A percentile compares a stretch with the other conserved stretches of the same genome.
Conservation (phyloP, 208 protist species). For the Strigomonas culicis region DNA sequence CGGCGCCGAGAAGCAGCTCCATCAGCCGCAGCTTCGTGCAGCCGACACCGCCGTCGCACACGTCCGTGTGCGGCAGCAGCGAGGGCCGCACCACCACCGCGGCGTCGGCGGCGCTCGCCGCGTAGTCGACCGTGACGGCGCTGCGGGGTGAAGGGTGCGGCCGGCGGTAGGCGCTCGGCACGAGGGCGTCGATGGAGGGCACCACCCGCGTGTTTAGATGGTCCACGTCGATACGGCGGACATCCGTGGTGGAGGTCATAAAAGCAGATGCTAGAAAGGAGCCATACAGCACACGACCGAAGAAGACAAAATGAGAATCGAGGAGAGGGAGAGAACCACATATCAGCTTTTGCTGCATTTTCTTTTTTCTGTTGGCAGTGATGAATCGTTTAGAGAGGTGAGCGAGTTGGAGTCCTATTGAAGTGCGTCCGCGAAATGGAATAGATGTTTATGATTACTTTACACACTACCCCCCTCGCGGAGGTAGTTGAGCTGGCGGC, state of each 20-base stretch:
- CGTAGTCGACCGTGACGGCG: constrained; percentile 20
- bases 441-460: constrained; percentile 1
- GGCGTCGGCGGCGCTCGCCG: not conserved
- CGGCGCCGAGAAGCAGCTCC: constrained; percentile 30
- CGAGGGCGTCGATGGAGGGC: constrained; percentile 21
- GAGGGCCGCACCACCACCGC: constrained; percentile 14
- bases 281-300: too few species aligned
- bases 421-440: too few species aligned
- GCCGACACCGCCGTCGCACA: constrained; percentile 1
- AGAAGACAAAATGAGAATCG: too few species aligned
- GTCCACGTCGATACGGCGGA: not conserved
- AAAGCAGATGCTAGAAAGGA: too few species aligned
- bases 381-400: too few species aligned
- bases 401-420: too few species aligned
- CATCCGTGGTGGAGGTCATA: too few species aligned
- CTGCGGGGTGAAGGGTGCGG: constrained; percentile 4
- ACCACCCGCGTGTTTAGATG: not conserved
- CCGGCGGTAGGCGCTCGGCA: constrained; percentile 23
- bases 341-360: too few species aligned
- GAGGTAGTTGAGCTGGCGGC: not conserved
- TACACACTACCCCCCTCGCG: not conserved
- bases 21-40: constrained; percentile 44
- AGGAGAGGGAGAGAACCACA: too few species aligned
- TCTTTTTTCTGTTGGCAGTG: too few species aligned
- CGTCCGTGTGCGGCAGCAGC: constrained; percentile 11